A percentile compares a stretch with the other conserved stretches of the same genome.
Evolutionary conservation across 2,329 filamentous ascomycete genomes (phyloP).

Genomic region (Sporothrix pseudoabietina): DNA sequence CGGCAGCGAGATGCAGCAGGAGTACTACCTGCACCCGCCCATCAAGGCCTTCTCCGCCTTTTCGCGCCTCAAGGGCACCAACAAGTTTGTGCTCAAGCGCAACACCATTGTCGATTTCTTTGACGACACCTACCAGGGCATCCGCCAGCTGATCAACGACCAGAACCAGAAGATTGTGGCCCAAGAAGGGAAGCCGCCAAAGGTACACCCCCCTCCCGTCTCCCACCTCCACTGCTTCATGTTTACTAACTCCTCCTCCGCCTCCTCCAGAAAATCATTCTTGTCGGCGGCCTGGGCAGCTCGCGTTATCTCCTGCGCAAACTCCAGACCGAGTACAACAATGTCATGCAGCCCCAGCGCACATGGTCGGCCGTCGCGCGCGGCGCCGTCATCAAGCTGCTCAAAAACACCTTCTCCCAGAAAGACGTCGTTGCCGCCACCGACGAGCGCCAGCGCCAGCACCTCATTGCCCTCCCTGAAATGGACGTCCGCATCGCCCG

Average conservation of each 20-base stretch:
- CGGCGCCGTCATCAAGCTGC: conserved; percentile 52
- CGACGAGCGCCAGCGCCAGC: conserved; percentile 14
- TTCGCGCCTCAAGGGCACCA: conserved; percentile 4
- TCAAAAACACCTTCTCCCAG: conserved; percentile 24
- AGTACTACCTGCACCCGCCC: conserved; percentile 11
- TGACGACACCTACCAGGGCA: conserved; percentile 45
- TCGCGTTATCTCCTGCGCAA: conserved; percentile 49
- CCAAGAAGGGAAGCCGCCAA: conserved; percentile 18
- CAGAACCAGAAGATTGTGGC: conserved; percentile 23
- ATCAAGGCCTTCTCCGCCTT: conserved; percentile 3
- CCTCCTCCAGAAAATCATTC: conserved; percentile 45
- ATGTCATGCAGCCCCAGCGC: conserved; percentile 52
- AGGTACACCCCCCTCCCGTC: conserved; percentile 26
- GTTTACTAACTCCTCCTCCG: conserved; percentile 41
- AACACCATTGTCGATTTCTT: conserved; percentile 44
- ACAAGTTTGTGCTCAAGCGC: conserved; percentile 22
- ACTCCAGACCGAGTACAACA: conserved; percentile 42
- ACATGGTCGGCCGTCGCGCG: conserved; percentile 55
- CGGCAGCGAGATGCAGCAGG: conserved; percentile 37
- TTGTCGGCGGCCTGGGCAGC: conserved; percentile 54
- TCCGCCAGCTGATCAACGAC: conserved; percentile 47
- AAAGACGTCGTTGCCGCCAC: not conserved
- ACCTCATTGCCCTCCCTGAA: conserved; percentile 20
- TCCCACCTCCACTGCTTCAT: too few relatives aligned
- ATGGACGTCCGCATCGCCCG: conserved; percentile 29